Conservation (phyloP, 257 asterid species). For the Penstemon davidsonii region DNA sequence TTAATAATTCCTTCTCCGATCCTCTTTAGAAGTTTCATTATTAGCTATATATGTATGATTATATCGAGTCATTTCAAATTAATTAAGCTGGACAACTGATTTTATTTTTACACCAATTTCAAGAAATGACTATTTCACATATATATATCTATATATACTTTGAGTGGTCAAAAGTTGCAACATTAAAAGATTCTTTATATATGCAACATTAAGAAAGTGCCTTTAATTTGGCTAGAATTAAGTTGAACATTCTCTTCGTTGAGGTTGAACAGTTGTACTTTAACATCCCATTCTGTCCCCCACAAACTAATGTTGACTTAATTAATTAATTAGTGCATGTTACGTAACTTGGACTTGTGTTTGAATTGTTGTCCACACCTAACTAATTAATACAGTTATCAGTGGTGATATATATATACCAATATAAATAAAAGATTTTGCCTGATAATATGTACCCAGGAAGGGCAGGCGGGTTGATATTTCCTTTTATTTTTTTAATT, state of each 20-base stretch:
- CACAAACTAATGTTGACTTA: slow-evolving; percentile 30
- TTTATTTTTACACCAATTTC: slow-evolving; percentile 35
- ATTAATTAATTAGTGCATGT: not conserved
- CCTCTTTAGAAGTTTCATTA: not conserved
- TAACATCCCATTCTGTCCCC: slow-evolving; percentile 35
- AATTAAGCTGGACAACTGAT: slow-evolving; percentile 6
- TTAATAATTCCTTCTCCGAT: not conserved
- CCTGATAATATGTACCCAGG: too few relatives aligned
- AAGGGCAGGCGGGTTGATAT: too few relatives aligned
- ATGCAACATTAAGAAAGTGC: slow-evolving; percentile 24
- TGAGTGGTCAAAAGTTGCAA: slow-evolving; percentile 54
- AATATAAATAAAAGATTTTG: too few relatives aligned
- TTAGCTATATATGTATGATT: slow-evolving; percentile 3
- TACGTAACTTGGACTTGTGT: too few relatives aligned
- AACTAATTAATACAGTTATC: too few relatives aligned
- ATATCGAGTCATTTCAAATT: slow-evolving; percentile 12
- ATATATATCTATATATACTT: slow-evolving; percentile 29
- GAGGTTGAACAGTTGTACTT: slow-evolving; percentile 35
- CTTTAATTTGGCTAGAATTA: slow-evolving; percentile 2
- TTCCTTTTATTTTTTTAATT: too few relatives aligned
- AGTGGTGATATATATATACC: too few relatives aligned
- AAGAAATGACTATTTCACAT: slow-evolving; percentile 36
- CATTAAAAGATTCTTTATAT: slow-evolving; percentile 37
- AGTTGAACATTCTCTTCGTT: slow-evolving; percentile 16
- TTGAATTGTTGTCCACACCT: too few relatives aligned